Evolutionary conservation across 73 alveolate genomes (phyloP).

Genomic region (Tetrahymena borealis): DNA sequence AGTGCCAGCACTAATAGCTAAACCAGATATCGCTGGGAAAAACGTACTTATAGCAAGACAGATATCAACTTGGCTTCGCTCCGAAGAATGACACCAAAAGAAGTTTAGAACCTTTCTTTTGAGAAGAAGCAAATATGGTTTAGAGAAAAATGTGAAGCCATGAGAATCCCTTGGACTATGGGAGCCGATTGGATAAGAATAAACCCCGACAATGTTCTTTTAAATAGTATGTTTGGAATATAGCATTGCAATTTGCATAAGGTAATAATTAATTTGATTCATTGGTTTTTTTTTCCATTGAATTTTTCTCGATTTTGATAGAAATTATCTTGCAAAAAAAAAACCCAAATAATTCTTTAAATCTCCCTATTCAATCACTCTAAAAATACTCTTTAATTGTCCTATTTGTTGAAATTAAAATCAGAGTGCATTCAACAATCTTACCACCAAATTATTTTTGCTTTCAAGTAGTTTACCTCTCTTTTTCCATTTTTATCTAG

Average conservation of each 20-base stretch:
- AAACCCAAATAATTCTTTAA: too few species aligned
- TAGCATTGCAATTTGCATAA: slow-evolving; percentile 33
- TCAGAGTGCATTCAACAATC: too few species aligned
- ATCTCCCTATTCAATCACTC: too few species aligned
- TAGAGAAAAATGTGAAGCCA: slow-evolving; percentile 19
- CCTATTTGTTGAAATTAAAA: too few species aligned
- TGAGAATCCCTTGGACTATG: slow-evolving; percentile 31
- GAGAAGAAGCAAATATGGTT: slow-evolving; percentile 36
- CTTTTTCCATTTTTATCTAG: too few species aligned
- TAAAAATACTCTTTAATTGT: too few species aligned
- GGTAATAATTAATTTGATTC: too few species aligned
- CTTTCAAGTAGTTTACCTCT: too few species aligned
- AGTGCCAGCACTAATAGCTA: not conserved
- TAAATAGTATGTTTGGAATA: slow-evolving; percentile 16
- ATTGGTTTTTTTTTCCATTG: too few species aligned
- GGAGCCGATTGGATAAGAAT: slow-evolving; percentile 35
- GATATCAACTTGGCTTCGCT: not conserved
- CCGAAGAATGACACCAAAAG: not conserved
- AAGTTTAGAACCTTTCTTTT: not conserved
- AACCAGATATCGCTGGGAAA: not conserved
- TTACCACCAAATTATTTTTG: too few species aligned
- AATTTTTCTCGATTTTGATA: too few species aligned
- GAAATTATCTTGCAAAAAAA: too few species aligned
- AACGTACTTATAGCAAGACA: not conserved
- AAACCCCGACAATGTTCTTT: slow-evolving; percentile 23